Evolutionary conservation across 345 rosid species (phyloP).

Genomic region (Camelina neglecta): DNA sequence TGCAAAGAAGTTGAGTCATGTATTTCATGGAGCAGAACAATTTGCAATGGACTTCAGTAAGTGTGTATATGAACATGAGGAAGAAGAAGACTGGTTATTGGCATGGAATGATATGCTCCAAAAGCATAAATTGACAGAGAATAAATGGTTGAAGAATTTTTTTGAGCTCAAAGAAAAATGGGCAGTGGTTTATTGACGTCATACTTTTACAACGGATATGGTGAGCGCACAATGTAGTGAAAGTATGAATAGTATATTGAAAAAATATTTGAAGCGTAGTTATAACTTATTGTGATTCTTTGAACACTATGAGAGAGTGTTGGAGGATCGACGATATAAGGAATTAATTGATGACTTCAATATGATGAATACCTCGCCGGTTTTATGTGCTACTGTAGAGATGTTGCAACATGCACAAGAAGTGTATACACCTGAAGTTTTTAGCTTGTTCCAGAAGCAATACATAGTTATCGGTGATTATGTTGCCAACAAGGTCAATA

Average conservation of each 20-base stretch:
- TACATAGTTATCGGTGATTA: no score
- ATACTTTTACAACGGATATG: not conserved
- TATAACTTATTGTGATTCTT: not conserved
- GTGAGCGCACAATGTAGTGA: conserved; percentile 6
- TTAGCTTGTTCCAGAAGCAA: no score
- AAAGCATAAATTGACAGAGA: not conserved
- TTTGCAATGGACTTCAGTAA: not conserved
- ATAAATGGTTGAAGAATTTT: not conserved
- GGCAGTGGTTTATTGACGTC: not conserved
- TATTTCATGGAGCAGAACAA: not conserved
- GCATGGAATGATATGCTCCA: not conserved
- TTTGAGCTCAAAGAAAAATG: not conserved
- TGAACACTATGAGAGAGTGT: conserved; percentile 1
- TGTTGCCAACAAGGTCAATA: no score
- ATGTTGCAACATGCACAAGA: no score
- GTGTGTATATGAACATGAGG: conserved; percentile 23
- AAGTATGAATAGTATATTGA: conserved; percentile 12
- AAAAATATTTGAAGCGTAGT: not conserved
- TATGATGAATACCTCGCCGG: no score
- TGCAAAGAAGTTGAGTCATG: conserved; percentile 2
- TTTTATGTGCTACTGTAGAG: no score
- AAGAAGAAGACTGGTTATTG: conserved; percentile 11
- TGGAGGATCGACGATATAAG: not conserved
- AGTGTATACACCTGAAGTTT: no score
- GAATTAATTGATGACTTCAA: no score